Conservation (phyloP, 2,329 filamentous ascomycete genomes). For the Sordariomycetes sp. region DNA sequence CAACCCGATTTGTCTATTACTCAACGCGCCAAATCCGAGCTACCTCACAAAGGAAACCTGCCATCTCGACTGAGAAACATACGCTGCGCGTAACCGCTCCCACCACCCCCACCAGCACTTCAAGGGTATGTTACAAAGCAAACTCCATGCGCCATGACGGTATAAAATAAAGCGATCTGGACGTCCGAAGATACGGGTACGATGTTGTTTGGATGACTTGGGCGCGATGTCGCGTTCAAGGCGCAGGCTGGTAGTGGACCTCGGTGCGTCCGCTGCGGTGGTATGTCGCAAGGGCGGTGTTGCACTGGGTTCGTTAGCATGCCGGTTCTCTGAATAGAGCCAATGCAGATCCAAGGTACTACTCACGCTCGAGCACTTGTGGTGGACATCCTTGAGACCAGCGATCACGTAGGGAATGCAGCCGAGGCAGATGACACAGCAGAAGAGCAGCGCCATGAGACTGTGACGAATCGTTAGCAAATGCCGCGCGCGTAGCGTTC, state of each 20-base stretch:
- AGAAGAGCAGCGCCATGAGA: conserved; percentile 10
- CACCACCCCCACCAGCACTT: background rate
- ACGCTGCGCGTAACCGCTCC: background rate
- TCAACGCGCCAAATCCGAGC: background rate
- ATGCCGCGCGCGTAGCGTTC: background rate
- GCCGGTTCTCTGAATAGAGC: no score
- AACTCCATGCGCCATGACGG: background rate
- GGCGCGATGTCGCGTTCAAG: background rate
- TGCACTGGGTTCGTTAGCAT: conserved; percentile 11
- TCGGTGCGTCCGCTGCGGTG: conserved; percentile 14
- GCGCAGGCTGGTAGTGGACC: conserved; percentile 9
- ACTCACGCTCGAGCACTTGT: conserved; percentile 12
- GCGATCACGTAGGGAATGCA: conserved; percentile 13
- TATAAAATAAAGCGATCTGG: background rate
- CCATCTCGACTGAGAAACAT: background rate
- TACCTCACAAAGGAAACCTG: background rate
- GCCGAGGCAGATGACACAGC: conserved; percentile 11
- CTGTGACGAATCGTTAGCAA: background rate
- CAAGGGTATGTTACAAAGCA: background rate
- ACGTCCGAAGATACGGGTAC: background rate
- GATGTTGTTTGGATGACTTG: background rate
- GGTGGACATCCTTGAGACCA: conserved; percentile 11
- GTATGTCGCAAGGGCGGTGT: conserved; percentile 13
- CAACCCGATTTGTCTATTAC: background rate
- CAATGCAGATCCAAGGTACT: background rate